phyloP scores from a whole-genome alignment of 805 yeast genomes.

The Ogataea trehaloabstinens region DNA sequence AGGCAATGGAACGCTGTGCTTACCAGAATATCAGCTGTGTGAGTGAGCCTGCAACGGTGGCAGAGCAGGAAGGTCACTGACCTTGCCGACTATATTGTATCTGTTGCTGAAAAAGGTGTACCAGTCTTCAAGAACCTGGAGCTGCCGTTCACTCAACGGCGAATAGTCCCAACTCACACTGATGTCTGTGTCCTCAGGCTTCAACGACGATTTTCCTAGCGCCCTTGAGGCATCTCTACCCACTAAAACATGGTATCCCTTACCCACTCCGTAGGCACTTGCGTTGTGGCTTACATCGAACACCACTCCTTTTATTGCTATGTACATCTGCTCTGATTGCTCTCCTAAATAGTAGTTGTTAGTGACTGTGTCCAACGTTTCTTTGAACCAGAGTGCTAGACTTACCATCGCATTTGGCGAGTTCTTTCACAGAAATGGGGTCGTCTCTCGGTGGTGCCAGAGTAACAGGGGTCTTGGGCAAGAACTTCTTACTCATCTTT shows the following conservation, averaged over 20 bases:
- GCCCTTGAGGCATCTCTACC: slow-evolving; percentile 81
- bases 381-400: too few species aligned
- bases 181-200: slow-evolving; percentile 47
- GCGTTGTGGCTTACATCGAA: slow-evolving; percentile 73
- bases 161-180: slow-evolving; percentile 47
- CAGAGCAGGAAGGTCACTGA: slow-evolving; percentile 25
- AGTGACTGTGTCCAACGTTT: too few species aligned
- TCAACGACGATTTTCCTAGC: slow-evolving; percentile 63
- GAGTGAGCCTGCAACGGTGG: slow-evolving; percentile 3
- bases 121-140: slow-evolving; percentile 72
- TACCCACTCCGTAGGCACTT: slow-evolving; percentile 74
- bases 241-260: slow-evolving; percentile 66
- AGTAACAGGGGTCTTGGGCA: slow-evolving; percentile 53
- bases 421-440: slow-evolving; percentile 40
- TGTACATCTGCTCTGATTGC: slow-evolving; percentile 50
- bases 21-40: neutral
- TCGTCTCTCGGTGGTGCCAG: slow-evolving; percentile 51
- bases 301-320: slow-evolving; percentile 72
- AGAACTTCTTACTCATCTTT: slow-evolving; percentile 35
- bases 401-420: slow-evolving; percentile 39
- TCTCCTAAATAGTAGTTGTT: slow-evolving; percentile 35
- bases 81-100: slow-evolving; percentile 45
- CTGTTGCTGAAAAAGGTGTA: slow-evolving; percentile 55
- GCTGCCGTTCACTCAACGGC: slow-evolving; percentile 57
- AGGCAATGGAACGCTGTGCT: too few species aligned